Conservation (phyloP, 352 stramenopile genomes). For the Lagenidium giganteum region DNA sequence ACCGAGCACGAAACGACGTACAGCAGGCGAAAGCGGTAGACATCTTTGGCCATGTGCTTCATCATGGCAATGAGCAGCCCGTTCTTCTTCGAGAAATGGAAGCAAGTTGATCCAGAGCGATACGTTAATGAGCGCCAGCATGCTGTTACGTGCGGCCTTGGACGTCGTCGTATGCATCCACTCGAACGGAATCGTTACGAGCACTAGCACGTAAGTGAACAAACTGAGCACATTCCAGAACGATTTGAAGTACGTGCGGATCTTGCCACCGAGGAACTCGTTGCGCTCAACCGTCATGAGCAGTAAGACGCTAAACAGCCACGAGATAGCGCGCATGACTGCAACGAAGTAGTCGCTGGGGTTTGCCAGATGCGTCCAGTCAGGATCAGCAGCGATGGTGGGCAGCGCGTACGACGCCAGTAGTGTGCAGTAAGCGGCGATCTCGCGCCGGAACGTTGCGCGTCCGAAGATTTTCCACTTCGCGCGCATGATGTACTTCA, state of each 20-base stretch:
- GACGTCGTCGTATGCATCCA: constrained; percentile 27
- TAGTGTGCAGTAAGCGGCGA: constrained; percentile 37
- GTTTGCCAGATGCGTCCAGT: constrained; percentile 37
- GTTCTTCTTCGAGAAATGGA: constrained; percentile 5
- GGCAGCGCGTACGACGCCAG: constrained; percentile 50
- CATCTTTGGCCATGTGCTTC: constrained; percentile 7
- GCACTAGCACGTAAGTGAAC: constrained; percentile 33
- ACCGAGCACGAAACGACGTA: constrained; percentile 15
- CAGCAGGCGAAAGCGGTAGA: constrained; percentile 8
- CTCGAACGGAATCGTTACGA: constrained; percentile 50
- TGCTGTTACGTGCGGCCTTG: constrained; percentile 28
- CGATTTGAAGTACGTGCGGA: constrained; percentile 40
- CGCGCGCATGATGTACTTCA: constrained; percentile 39
- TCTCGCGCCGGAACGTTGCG: constrained; percentile 43
- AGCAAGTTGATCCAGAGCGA: constrained; percentile 53
- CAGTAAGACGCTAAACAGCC: constrained; percentile 45
- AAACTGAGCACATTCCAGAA: constrained; percentile 67
- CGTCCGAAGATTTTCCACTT: constrained; percentile 61
- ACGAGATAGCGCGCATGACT: constrained; percentile 32
- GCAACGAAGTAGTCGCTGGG: constrained; percentile 43
- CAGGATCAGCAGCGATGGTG: constrained; percentile 43
- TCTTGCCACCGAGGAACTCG: constrained; percentile 37
- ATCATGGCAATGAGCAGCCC: constrained; percentile 17
- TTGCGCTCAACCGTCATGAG: constrained; percentile 42
- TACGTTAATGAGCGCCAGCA: constrained; percentile 49